Evolutionary conservation across 768 basidiomycete species (phyloP).

Genomic region (Pluteus cervinus): DNA sequence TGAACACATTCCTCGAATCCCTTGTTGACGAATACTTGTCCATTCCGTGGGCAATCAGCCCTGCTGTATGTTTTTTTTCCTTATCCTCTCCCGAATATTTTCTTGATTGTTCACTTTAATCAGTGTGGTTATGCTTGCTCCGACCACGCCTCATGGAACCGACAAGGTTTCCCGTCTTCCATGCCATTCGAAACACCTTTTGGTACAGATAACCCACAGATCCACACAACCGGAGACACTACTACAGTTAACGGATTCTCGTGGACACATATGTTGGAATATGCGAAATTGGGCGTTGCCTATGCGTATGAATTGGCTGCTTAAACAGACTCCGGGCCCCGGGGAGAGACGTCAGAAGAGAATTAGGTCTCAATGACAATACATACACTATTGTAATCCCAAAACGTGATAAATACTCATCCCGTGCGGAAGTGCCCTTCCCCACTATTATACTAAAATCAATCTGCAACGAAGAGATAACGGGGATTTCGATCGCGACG

Average conservation of each 20-base stretch:
- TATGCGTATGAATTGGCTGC: conserved; percentile 52
- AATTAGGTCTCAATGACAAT: too few relatives aligned
- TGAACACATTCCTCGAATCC: conserved; percentile 40
- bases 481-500: too few relatives aligned
- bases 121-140: conserved; percentile 38
- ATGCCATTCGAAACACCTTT: conserved; percentile 40
- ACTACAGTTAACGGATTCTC: too few relatives aligned
- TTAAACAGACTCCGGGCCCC: too few relatives aligned
- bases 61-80: conserved; percentile 23
- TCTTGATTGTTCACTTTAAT: too few relatives aligned
- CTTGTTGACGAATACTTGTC: conserved; percentile 29
- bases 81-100: too few relatives aligned
- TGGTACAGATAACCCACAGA: conserved; percentile 35
- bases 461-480: too few relatives aligned
- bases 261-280: conserved; percentile 48
- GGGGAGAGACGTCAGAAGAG: too few relatives aligned
- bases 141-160: conserved; percentile 42
- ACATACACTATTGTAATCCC: too few relatives aligned
- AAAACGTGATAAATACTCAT: too few relatives aligned
- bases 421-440: too few relatives aligned
- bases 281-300: conserved; percentile 55
- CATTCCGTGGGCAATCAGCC: conserved; percentile 30
- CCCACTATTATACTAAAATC: too few relatives aligned
- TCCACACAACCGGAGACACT: conserved; percentile 39
- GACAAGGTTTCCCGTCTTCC: conserved; percentile 31